These are phyloP conservation scores for Phytophthora ramorum DNA, from an alignment of 352 stramenopile species.

Conservation along the genomic window DNA sequence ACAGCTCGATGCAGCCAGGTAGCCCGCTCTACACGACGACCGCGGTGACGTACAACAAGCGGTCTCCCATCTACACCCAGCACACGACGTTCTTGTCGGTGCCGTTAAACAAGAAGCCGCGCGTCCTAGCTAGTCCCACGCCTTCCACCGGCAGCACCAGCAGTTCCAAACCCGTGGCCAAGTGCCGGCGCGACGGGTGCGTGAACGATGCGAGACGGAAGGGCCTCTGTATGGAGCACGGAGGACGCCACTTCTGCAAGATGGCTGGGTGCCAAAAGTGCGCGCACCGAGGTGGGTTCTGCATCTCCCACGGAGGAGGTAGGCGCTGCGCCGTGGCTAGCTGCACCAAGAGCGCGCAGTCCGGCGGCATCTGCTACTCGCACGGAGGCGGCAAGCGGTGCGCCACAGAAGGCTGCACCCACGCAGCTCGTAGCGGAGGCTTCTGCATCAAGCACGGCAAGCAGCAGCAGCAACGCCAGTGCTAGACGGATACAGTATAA, in stretches of 20 bases:
- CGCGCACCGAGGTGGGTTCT: constrained; percentile 81
- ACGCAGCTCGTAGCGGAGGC: constrained; percentile 79
- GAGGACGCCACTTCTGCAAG: constrained; percentile 87
- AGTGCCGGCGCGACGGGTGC: constrained; percentile 77
- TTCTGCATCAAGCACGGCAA: constrained; percentile 90
- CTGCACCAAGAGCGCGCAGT: constrained; percentile 84
- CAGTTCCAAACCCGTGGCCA: constrained; percentile 31
- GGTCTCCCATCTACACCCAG: constrained; percentile 28
- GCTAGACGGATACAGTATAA: constrained; percentile 21
- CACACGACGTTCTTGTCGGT: constrained; percentile 29
- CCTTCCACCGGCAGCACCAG: constrained; percentile 31
- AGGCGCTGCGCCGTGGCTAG: constrained; percentile 76
- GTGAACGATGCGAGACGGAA: constrained; percentile 77
- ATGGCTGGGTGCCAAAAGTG: constrained; percentile 86
- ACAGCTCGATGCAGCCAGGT: constrained; percentile 11
- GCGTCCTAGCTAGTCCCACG: constrained; percentile 34
- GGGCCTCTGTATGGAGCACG: constrained; percentile 89
- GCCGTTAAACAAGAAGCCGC: constrained; percentile 31
- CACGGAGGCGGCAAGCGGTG: constrained; percentile 88
- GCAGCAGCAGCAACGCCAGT: constrained; percentile 37
- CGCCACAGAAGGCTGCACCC: constrained; percentile 72
- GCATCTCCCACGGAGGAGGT: constrained; percentile 82
- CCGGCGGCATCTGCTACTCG: constrained; percentile 85
- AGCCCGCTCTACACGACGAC: constrained; percentile 29
- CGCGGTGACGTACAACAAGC: constrained; percentile 24